Evolutionary conservation across 2,329 filamentous ascomycete species (phyloP), one percentile per base, ranked within the genome.

Genomic region (Penicillium crustosum): DNA sequence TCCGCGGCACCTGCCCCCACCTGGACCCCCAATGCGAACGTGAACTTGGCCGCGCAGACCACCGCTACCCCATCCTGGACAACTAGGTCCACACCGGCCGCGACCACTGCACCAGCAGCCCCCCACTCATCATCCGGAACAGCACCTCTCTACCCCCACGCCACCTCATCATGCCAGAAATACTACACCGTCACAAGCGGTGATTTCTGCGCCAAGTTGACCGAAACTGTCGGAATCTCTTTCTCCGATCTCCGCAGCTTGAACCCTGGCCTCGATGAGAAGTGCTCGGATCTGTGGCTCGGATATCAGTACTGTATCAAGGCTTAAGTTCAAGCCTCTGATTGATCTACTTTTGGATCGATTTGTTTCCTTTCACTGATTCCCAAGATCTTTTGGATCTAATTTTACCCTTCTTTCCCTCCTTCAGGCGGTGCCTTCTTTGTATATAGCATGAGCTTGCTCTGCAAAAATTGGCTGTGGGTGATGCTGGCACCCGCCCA

Each of bases 281-380:
- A 57, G 17, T 74, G 71, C 62, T 58, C 64, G 2, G 71, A 73
- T 59, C 62, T 74, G 31, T 68, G 69, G 62, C 62, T 66, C 25
- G 71, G 69, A 58, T 70, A 70, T 58, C 61, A 67, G 58, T 70
- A 70, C 52, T 70, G 68, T 59, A 56, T 70, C 19, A 60, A 62
- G 55, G 65, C 65, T 45, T 63, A 61, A 47, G 43, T 33, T 17
- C 13, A 3, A 49, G 36, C 27, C 33, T 44, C n/a, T 45, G 35
- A 48, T 33, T 10, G 29, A 41, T 55, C 23, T 41, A 35, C 43
- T 42, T 23, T 53, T 33, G 35, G 25, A 33, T 57, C 7, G 17
- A 42, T 49, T 50, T 47, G 27, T 13, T 17, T 53, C 29, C 31
- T 48, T 43, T 50, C 6, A 31, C n/a, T 35, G 49, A 42, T 45